Percentiles rank a stretch among this genome's conserved stretches.
These are phyloP conservation scores for Phytopythium delawarense DNA, from an alignment of 352 stramenopile species.

Conservation along the genomic window DNA sequence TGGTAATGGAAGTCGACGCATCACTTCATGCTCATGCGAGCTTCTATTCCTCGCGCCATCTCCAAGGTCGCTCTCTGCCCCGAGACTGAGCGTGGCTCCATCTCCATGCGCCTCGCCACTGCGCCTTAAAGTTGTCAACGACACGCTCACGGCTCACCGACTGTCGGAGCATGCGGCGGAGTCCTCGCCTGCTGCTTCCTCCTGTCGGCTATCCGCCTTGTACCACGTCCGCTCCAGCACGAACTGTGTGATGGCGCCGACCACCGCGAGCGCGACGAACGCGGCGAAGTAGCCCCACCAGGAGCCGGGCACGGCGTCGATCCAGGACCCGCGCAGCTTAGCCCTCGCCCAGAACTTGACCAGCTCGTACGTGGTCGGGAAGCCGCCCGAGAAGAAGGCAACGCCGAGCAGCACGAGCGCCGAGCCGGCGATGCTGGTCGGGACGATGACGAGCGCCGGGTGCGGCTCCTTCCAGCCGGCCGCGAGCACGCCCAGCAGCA, in stretches of 20 bases:
- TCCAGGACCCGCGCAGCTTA: constrained; percentile 2
- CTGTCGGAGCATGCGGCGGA: not conserved
- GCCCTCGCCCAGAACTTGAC: constrained; percentile 8
- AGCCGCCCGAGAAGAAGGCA: constrained; percentile 5
- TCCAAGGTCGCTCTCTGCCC: not conserved
- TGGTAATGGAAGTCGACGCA: not conserved
- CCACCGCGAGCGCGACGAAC: not conserved
- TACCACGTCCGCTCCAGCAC: not conserved
- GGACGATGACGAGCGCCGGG: constrained; percentile 1
- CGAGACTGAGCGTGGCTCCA: too few relatives aligned
- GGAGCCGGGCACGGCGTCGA: not conserved
- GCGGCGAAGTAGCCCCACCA: constrained; percentile 6
- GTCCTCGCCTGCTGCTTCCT: not conserved
- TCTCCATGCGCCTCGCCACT: not conserved
- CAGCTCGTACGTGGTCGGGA: constrained; percentile 4
- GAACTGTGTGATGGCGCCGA: not conserved
- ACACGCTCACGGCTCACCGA: not conserved
- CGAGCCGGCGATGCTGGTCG: constrained; percentile 2
- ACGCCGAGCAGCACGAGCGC: not conserved
- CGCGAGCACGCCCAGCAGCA: not conserved
- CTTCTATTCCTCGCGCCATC: not conserved
- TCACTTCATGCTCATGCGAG: not conserved
- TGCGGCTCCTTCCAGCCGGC: not conserved
- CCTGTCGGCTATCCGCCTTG: not conserved
- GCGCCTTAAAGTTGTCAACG: not conserved